Base-by-base conservation (phyloP, 495 filamentous ascomycete species). In the Annulohypoxylon maeteangense region DNA sequence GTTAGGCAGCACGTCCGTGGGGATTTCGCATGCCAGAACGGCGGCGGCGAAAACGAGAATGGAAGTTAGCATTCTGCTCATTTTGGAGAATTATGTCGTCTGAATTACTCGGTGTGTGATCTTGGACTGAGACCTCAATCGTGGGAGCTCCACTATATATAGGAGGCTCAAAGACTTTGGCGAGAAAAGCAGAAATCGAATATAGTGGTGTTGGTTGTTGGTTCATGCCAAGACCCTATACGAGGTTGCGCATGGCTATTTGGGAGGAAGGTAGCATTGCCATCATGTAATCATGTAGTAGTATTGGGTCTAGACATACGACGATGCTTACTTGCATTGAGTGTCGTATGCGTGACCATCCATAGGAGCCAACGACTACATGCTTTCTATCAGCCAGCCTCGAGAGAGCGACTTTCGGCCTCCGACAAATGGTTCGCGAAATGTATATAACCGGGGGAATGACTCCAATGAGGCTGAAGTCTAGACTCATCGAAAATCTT, bases 1-100 rank as follows among this genome's bases (percentile, higher is more conserved):
- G 71, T 77, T 81, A 0, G 81, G 68, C 12, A 81, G 75, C 3
- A 80, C 50, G 6, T 50, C 68, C 0, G 67, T 44, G 10, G 84
- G 83, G 47, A 84, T 80, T 1, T 65, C 74, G 72, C 84, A 86
- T 40, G 81, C 79, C 58, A 73, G 71, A 18, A 72, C 63, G 12
- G 72, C 23, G 38, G 75, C 72, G 10, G 71, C 74, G 8, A 68
- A 74, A 31, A 70, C 61, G 29, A 83, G 63, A 22, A 48, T 22
- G 3, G 62, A 44, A 14, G 62, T 36, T 34, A 70, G 25, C 1
- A n/a, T 18, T 20, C 42, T 47, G 20, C 67, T 48, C 74, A 76
- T 76, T 3, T 53, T 76, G 38, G n/a, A 0, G 7, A 36, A 2
- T 1, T 40, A 12, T 51, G 0, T 27, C 27, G 12, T 25, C 23